Evolutionary conservation across 2,329 filamentous ascomycete species (phyloP).

Genomic region (Colletotrichum chlorophyti): DNA sequence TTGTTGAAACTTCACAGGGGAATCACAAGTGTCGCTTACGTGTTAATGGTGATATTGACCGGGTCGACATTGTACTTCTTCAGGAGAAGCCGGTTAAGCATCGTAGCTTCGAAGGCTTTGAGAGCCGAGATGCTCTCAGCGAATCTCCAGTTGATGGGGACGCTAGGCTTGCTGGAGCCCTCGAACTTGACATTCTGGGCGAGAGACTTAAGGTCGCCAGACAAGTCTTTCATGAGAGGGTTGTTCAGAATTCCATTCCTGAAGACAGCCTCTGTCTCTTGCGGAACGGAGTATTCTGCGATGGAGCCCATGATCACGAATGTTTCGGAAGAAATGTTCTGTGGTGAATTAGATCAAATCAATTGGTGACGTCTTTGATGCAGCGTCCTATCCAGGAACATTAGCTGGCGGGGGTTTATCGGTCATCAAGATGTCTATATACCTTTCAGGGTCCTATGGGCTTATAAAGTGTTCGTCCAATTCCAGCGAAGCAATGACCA

Average conservation of each 20-base stretch:
- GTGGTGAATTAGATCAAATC: not conserved
- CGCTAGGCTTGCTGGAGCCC: slow-evolving; percentile 48
- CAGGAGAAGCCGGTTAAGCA: slow-evolving; percentile 50
- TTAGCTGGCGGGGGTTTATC: too few relatives aligned
- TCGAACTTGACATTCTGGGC: slow-evolving; percentile 44
- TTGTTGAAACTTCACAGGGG: too few relatives aligned
- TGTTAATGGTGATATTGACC: slow-evolving; percentile 51
- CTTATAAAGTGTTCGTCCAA: too few relatives aligned
- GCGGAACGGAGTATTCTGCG: slow-evolving; percentile 17
- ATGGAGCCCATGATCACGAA: slow-evolving; percentile 16
- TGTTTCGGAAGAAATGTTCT: too few relatives aligned
- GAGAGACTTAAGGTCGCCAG: slow-evolving; percentile 12
- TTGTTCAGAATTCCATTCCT: slow-evolving; percentile 11
- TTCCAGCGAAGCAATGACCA: too few relatives aligned
- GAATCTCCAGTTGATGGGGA: slow-evolving; percentile 63
- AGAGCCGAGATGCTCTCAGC: slow-evolving; percentile 58
- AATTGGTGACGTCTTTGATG: too few relatives aligned
- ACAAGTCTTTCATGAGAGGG: slow-evolving; percentile 14
- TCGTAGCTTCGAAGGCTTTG: slow-evolving; percentile 54
- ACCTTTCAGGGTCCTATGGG: too few relatives aligned
- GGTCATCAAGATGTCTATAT: too few relatives aligned
- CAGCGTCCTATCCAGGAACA: too few relatives aligned
- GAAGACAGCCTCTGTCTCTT: slow-evolving; percentile 21
- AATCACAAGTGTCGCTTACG: too few relatives aligned
- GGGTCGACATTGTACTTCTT: slow-evolving; percentile 51